These are phyloP conservation scores for Knufia fluminis DNA, from an alignment of 2,329 filamentous ascomycete species.

Conservation along the genomic window DNA sequence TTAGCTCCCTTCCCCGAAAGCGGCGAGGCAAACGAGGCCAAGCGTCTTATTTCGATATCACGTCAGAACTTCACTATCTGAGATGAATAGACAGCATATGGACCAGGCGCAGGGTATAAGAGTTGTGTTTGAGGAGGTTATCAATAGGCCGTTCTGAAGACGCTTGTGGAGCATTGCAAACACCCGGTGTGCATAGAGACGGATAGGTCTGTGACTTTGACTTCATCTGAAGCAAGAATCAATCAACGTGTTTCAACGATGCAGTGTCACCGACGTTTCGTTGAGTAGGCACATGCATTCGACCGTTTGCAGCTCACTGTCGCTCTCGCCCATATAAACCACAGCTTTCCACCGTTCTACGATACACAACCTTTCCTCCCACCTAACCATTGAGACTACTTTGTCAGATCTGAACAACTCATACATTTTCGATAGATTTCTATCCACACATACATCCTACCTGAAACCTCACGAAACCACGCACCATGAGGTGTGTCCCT, in stretches of 20 bases:
- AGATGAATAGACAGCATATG: background rate
- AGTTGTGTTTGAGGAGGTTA: background rate
- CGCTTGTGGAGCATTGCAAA: background rate
- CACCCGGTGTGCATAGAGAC: background rate
- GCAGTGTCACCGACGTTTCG: background rate
- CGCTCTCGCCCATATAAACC: background rate
- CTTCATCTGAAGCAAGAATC: background rate
- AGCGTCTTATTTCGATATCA: constrained; percentile 2
- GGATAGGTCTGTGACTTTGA: background rate
- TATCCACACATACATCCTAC: background rate
- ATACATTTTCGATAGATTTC: background rate
- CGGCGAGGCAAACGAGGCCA: background rate
- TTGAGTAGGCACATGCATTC: background rate
- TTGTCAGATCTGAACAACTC: background rate
- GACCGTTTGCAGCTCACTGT: background rate
- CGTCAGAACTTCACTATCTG: constrained; percentile 1
- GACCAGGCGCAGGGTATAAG: background rate
- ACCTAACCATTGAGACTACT: too few relatives aligned
- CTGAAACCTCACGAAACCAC: background rate
- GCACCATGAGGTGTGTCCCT: background rate
- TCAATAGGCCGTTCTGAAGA: background rate
- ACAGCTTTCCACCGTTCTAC: background rate
- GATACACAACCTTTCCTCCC: background rate
- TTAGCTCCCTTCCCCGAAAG: background rate
- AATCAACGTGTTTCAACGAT: background rate